Evolutionary conservation across 2,329 filamentous ascomycete species (phyloP), one percentile per base, ranked within the genome.

Genomic region (Phialemonium atrogriseum): DNA sequence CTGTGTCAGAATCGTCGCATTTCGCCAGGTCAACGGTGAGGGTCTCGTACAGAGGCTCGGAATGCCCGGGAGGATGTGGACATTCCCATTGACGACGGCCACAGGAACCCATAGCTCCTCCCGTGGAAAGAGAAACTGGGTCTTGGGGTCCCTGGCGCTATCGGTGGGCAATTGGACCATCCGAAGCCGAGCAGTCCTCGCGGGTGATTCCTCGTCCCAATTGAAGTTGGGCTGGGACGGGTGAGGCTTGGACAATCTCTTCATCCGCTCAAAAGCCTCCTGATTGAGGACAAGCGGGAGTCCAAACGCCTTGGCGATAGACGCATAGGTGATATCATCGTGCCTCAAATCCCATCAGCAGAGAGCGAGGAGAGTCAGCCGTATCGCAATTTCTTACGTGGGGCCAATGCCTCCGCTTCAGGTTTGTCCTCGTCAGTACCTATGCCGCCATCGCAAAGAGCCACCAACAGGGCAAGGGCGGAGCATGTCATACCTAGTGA

Each of bases 261-360:
- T 88, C 91, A 96, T 96, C 50, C 80, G 78, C 42, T 76, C 70
- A 46, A 81, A 83, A 0, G 88, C 80, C 36, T 76, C 73, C 25
- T 84, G 62, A 63, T 96, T 85, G 17, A 94, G 70, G 44, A 79
- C 72, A 12, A 96, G 65, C 10, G 79, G 73, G 7, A 95, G 67
- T 25, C 66, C 62, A 55, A 95, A 96, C 7, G 88, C 91, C 54
- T 86, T 87, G 42, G 85, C 88, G 54, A 98, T 93, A 23, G 86
- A 89, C 51, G 84, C 70, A 62, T 98, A 98, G 16, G 91, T 96
- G 46, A 96, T 96, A 54, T 98, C 91, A 58, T 98, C 91, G 64
- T 96, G 89, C 34, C 85, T 93, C 45, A 2, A 20, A 4, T 11
- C 16, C 27, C 23, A 25, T 25, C 12, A 35, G 40, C 27, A 41